These are phyloP conservation scores for Tremella yokohamensis DNA, from an alignment of 768 basidiomycete species.

Conservation along the genomic window DNA sequence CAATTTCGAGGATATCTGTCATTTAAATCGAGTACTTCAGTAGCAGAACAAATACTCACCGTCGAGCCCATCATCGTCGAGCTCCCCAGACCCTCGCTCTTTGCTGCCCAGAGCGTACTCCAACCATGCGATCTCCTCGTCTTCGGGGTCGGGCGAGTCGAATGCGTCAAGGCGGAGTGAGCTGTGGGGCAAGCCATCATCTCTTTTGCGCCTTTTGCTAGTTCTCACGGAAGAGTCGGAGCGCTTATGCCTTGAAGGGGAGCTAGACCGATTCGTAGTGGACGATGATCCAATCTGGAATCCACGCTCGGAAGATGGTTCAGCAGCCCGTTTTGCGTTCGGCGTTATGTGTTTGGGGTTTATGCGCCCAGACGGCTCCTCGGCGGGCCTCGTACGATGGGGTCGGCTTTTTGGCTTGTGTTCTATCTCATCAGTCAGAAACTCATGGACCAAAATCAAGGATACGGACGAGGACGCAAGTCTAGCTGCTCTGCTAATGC, in stretches of 20 bases:
- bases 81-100: constrained; percentile 51
- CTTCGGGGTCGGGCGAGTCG: constrained; percentile 58
- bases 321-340: too few relatives aligned
- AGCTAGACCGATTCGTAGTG: too few relatives aligned
- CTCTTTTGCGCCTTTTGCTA: neutral
- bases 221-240: neutral
- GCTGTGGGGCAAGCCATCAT: neutral
- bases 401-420: too few relatives aligned
- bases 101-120: constrained; percentile 64
- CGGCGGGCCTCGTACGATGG: too few relatives aligned
- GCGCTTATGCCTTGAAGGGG: neutral
- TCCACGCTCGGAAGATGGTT: too few relatives aligned
- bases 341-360: too few relatives aligned
- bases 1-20: constrained; percentile 42
- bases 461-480: neutral
- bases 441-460: neutral
- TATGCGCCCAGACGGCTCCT: too few relatives aligned
- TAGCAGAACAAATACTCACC: constrained; percentile 61
- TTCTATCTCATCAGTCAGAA: too few relatives aligned
- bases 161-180: too few relatives aligned
- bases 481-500: neutral
- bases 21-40: neutral
- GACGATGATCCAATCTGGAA: too few relatives aligned
- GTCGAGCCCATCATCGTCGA: constrained; percentile 54
- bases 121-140: constrained; percentile 76